Evolutionary conservation across 2,329 filamentous ascomycete genomes (phyloP).

Genomic region (Helicocarpus griseus): DNA sequence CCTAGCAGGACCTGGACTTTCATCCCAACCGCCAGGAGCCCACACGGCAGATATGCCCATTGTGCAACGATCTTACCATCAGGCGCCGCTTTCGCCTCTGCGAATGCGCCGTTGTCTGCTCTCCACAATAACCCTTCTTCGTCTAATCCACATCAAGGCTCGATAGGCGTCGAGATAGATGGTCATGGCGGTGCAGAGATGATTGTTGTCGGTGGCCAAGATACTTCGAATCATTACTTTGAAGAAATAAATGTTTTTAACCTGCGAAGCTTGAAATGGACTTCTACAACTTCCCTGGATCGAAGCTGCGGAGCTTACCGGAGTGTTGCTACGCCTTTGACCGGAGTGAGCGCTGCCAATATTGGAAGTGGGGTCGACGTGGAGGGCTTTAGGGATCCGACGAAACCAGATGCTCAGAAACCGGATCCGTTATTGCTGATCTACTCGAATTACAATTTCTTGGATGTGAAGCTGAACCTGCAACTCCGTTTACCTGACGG

Average conservation of each 20-base stretch:
- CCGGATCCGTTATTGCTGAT: slow-evolving; percentile 66
- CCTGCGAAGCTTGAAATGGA: slow-evolving; percentile 89
- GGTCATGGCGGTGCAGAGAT: slow-evolving; percentile 90
- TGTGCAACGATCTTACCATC: slow-evolving; percentile 90
- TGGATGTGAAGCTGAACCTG: slow-evolving; percentile 91
- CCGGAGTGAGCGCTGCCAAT: slow-evolving; percentile 34
- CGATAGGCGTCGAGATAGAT: slow-evolving; percentile 80
- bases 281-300: slow-evolving; percentile 72
- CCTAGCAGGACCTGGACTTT: slow-evolving; percentile 74
- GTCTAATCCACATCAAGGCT: slow-evolving; percentile 74
- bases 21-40: slow-evolving; percentile 68
- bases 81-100: slow-evolving; percentile 74
- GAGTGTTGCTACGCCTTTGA: slow-evolving; percentile 80
- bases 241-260: slow-evolving; percentile 99
- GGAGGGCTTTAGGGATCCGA: slow-evolving; percentile 28
- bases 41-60: slow-evolving; percentile 91
- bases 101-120: slow-evolving; percentile 72
- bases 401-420: slow-evolving; percentile 18
- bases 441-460: slow-evolving; percentile 98
- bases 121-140: slow-evolving; percentile 82
- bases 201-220: slow-evolving; percentile 93
- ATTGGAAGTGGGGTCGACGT: slow-evolving; percentile 32
- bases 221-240: slow-evolving; percentile 97
- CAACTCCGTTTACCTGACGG: slow-evolving; percentile 82
- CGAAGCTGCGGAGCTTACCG: slow-evolving; percentile 94